These are phyloP conservation scores for Termitomyces sp. DNA, from an alignment of 768 basidiomycete genomes.

Conservation along the genomic window DNA sequence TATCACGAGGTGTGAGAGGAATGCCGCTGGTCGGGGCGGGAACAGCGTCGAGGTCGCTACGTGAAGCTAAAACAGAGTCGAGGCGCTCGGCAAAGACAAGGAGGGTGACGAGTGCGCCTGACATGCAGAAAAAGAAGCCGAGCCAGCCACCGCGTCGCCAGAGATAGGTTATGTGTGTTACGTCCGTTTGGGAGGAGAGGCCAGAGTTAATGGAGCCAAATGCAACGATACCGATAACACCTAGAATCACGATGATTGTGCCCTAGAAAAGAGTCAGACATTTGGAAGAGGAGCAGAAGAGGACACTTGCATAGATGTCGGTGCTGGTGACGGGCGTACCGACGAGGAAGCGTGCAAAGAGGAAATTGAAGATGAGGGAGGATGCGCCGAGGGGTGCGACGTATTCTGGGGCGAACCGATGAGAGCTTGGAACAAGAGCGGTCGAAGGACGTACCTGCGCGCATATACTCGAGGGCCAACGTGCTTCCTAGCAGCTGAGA, in stretches of 20 bases:
- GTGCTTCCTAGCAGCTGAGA: slow-evolving; percentile 87
- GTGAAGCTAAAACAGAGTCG: slow-evolving; percentile 63
- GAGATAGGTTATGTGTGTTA: slow-evolving; percentile 68
- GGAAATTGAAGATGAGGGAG: slow-evolving; percentile 92
- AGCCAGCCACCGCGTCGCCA: slow-evolving; percentile 91
- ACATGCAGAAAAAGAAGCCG: slow-evolving; percentile 81
- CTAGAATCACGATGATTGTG: slow-evolving; percentile 74
- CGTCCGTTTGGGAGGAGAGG: slow-evolving; percentile 66
- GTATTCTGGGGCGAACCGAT: slow-evolving; percentile 53
- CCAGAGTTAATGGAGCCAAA: slow-evolving; percentile 85
- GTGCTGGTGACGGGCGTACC: slow-evolving; percentile 79
- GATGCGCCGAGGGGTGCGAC: slow-evolving; percentile 94
- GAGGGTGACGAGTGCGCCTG: slow-evolving; percentile 56
- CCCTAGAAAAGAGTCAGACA: slow-evolving; percentile 40
- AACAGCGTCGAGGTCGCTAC: slow-evolving; percentile 61
- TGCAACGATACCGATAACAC: slow-evolving; percentile 83
- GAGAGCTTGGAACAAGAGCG: background rate
- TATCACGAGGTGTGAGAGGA: background rate
- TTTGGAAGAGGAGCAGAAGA: background rate
- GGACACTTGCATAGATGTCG: slow-evolving; percentile 67
- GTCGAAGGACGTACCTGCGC: slow-evolving; percentile 50
- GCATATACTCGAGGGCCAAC: slow-evolving; percentile 82
- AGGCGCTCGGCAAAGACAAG: slow-evolving; percentile 68
- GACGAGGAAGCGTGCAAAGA: slow-evolving; percentile 86
- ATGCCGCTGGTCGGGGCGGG: slow-evolving; percentile 32